These are phyloP conservation scores for Teunomyces gatunensis DNA, from an alignment of 805 yeast genomes.

Conservation along the genomic window DNA sequence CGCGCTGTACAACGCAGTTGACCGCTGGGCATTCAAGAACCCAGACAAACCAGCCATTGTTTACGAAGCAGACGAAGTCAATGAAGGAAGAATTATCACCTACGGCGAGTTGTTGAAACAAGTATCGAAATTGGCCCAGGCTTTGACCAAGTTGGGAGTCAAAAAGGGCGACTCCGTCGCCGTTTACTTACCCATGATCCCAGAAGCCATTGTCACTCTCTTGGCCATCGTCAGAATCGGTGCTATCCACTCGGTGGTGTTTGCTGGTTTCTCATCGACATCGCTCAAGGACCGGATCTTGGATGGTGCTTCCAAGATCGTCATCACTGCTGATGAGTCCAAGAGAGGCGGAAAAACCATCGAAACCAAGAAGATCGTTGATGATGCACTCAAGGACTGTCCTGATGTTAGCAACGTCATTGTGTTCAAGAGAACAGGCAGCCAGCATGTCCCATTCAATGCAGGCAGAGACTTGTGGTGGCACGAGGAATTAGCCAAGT, in stretches of 20 bases:
- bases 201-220: conserved; percentile 93
- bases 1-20: conserved; percentile 92
- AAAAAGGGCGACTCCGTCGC: conserved; percentile 95
- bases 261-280: conserved; percentile 95
- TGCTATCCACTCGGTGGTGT: conserved; percentile 93
- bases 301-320: conserved; percentile 81
- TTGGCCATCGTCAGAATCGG: conserved; percentile 92
- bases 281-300: conserved; percentile 87
- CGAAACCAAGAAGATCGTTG: conserved; percentile 90
- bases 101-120: conserved; percentile 83
- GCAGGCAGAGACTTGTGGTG: conserved; percentile 90
- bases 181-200: conserved; percentile 95
- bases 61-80: conserved; percentile 92
- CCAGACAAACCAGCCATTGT: conserved; percentile 84
- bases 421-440: conserved; percentile 87
- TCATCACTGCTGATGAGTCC: conserved; percentile 94
- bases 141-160: conserved; percentile 81
- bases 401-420: conserved; percentile 78
- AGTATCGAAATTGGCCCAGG: conserved; percentile 84
- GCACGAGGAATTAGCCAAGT: conserved; percentile 84
- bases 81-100: conserved; percentile 69
- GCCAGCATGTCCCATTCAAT: conserved; percentile 65
- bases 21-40: conserved; percentile 85
- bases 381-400: conserved; percentile 80
- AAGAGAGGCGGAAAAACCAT: conserved; percentile 94